Conservation (phyloP, 2,329 filamentous ascomycete genomes). For the Aaosphaeria pasadenensis region DNA sequence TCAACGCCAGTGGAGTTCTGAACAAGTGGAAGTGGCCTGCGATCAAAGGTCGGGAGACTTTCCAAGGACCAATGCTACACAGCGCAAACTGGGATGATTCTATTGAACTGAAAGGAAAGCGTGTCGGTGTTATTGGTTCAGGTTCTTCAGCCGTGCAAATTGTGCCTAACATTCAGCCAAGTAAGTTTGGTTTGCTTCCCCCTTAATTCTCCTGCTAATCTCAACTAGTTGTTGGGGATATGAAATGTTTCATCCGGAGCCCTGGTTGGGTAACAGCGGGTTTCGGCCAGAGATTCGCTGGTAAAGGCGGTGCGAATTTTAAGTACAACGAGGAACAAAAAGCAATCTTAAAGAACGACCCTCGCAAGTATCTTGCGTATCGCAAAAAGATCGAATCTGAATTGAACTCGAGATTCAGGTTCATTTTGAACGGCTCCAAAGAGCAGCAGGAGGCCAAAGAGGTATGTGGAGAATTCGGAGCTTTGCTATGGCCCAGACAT, state of each 20-base stretch:
- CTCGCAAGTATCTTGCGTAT: constrained; percentile 46
- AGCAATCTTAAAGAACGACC: constrained; percentile 38
- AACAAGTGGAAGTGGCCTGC: constrained; percentile 1
- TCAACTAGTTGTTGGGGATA: background rate
- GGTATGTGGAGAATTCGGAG: background rate
- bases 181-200: constrained; percentile 22
- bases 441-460: constrained; percentile 44
- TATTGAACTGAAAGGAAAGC: background rate
- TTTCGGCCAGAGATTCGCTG: background rate
- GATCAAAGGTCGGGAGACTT: background rate
- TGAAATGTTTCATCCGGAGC: background rate
- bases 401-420: constrained; percentile 53
- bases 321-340: constrained; percentile 39
- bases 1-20: background rate
- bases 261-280: background rate
- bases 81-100: background rate
- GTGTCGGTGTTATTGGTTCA: background rate
- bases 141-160: background rate
- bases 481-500: background rate
- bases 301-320: background rate
- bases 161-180: background rate
- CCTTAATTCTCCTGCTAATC: too few species aligned
- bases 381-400: constrained; percentile 49
- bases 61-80: background rate
- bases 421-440: constrained; percentile 50